Conservation (phyloP, 176 grass and related monocot genomes). For the Musa itinerans region DNA sequence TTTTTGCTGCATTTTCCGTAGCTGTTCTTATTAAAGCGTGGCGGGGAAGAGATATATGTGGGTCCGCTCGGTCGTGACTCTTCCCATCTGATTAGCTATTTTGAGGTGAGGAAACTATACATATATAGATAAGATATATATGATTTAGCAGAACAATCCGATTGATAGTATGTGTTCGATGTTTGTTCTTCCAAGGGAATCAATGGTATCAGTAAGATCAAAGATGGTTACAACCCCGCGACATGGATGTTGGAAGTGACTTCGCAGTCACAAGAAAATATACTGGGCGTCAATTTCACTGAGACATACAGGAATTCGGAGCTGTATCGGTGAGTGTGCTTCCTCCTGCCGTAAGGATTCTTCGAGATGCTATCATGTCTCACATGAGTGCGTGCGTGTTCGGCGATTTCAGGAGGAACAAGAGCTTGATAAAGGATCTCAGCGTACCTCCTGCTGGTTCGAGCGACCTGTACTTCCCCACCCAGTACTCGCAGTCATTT, state of each 20-base stretch:
- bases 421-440: constrained; percentile 49
- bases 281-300: constrained; percentile 35
- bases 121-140: too few relatives aligned
- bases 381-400: background rate
- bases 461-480: constrained; percentile 60
- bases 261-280: constrained; percentile 44
- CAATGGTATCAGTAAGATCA: constrained; percentile 56
- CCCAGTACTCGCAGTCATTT: constrained; percentile 57
- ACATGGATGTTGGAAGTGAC: constrained; percentile 88
- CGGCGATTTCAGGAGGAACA: constrained; percentile 46
- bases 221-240: constrained; percentile 78
- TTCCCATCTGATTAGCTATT: constrained; percentile 48
- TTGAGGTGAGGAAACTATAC: constrained; percentile 41
- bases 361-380: constrained; percentile 16
- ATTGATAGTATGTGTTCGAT: too few relatives aligned
- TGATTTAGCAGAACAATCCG: too few relatives aligned
- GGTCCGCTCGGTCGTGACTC: constrained; percentile 60
- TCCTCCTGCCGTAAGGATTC: background rate
- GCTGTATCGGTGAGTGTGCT: constrained; percentile 35
- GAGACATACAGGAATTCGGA: constrained; percentile 69
- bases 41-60: constrained; percentile 79
- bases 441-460: constrained; percentile 50
- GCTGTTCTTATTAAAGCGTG: constrained; percentile 75
- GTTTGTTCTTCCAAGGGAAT: constrained; percentile 34
- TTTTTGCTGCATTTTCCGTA: constrained; percentile 20